Percentiles rank a stretch among this genome's conserved stretches.
Evolutionary conservation across 139 green algal species (phyloP).

Genomic region (Chlamydomonas sp.): DNA sequence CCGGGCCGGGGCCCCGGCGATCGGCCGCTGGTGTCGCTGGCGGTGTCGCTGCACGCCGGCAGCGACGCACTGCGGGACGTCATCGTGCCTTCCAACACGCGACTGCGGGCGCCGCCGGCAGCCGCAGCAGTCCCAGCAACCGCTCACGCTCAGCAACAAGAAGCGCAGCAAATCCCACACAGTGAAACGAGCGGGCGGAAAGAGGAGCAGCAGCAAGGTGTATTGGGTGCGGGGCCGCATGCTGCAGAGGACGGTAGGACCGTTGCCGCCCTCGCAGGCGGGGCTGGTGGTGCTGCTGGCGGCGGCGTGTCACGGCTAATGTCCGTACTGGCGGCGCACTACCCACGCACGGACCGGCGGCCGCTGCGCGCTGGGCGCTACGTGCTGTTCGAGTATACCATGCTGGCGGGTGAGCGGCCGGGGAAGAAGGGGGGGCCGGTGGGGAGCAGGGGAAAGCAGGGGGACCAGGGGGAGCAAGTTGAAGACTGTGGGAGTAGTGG

Average conservation of each 20-base stretch:
- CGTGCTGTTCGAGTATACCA: constrained; percentile 90
- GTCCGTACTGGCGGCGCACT: constrained; percentile 1
- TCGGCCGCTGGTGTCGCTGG: constrained; percentile 57
- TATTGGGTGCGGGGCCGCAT: not conserved
- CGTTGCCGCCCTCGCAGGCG: not conserved
- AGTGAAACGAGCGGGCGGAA: too few species aligned
- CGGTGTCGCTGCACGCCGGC: constrained; percentile 88
- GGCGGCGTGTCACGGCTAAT: not conserved
- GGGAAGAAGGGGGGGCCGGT: too few species aligned
- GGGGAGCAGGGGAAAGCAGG: too few species aligned
- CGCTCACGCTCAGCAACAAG: not conserved
- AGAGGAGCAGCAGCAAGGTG: not conserved
- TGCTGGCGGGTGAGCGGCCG: constrained; percentile 63
- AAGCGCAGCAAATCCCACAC: too few species aligned
- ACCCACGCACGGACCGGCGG: constrained; percentile 27
- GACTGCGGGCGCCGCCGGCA: constrained; percentile 43
- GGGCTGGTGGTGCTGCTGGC: constrained; percentile 56
- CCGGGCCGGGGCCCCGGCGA: not conserved
- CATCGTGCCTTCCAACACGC: constrained; percentile 89
- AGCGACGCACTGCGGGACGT: constrained; percentile 81
- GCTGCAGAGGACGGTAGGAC: too few species aligned
- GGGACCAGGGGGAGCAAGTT: too few species aligned
- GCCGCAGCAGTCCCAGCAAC: not conserved
- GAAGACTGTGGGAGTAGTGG: too few species aligned
- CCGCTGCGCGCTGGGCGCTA: constrained; percentile 25